Base-by-base conservation (phyloP, 2,329 filamentous ascomycete genomes). In the Aschersonia sp. region DNA sequence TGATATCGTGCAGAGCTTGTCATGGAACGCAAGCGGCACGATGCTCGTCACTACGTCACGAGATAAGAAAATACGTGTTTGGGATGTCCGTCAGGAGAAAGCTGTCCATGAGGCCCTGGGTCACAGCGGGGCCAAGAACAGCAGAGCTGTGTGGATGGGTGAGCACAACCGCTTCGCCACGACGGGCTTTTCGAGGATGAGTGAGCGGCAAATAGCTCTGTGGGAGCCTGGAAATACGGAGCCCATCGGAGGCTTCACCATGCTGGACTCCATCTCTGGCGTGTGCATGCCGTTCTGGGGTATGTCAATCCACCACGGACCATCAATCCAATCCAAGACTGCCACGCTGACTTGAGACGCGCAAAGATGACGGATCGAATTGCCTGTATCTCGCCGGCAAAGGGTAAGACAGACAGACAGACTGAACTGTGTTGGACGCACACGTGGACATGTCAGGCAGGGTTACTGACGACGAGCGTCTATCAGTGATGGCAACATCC, bases 271-370 rank as follows among this genome's bases (percentile, higher is more conserved):
- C 44, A 95, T 95, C 59, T 96, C 91, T 44, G 92, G 92, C 63
- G 89, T 98, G 51, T 94, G 89, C 75, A 96, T 98, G 87, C 92
- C 92, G 32, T 97, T 98, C 78, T 98, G 92, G 92, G 92, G 77
- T 80, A 63, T 55, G 71, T 58, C 43, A n/a, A 42, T 45, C 38
- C 38, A 38, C 10, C 9, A n/a, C 20, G 9, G 40, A 10, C 20
- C 20, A 20, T 20, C 20, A 20, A 20, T 20, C 20, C 20, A 20
- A 20, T 20, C 20, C 20, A 20, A 20, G 10, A n/a, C 9, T n/a
- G 40, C 40, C n/a, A 20, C 10, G n/a, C 10, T n/a, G 20, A 28
- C n/a, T 42, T n/a, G 40, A 65, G 54, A 31, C n/a, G 20, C 20
- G 20, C 20, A 43, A 44, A 80, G 77, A 98, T 63, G 91, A 97